Evolutionary conservation across 2,329 filamentous ascomycete genomes (phyloP).

Genomic region (Beauveria australis): DNA sequence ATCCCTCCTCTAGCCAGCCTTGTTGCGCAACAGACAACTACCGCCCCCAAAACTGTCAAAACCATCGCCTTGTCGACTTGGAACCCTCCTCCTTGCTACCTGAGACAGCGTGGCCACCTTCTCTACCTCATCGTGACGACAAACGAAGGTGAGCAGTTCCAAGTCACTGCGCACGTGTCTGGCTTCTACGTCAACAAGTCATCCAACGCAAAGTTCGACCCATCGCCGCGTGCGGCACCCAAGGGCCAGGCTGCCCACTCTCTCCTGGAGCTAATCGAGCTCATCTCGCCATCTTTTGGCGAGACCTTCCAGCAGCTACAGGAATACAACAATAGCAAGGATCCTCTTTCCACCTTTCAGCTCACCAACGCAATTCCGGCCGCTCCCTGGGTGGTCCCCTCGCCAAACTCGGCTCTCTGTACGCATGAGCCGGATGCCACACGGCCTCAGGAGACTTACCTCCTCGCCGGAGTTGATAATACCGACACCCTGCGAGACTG

Average conservation of each 20-base stretch:
- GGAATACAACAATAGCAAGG: slow-evolving; percentile 75
- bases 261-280: slow-evolving; percentile 67
- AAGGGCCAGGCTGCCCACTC: slow-evolving; percentile 80
- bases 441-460: slow-evolving; percentile 83
- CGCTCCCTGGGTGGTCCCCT: slow-evolving; percentile 82
- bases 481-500: slow-evolving; percentile 92
- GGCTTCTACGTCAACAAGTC: slow-evolving; percentile 98
- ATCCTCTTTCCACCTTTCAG: slow-evolving; percentile 87
- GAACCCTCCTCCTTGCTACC: slow-evolving; percentile 91
- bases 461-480: slow-evolving; percentile 86
- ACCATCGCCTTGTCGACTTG: slow-evolving; percentile 80
- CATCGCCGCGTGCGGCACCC: slow-evolving; percentile 67
- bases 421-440: slow-evolving; percentile 77
- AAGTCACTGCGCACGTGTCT: slow-evolving; percentile 87
- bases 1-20: slow-evolving; percentile 61
- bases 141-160: slow-evolving; percentile 88
- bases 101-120: slow-evolving; percentile 85
- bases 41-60: slow-evolving; percentile 85
- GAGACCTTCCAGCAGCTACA: slow-evolving; percentile 69
- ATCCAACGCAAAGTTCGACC: slow-evolving; percentile 91
- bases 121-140: slow-evolving; percentile 85
- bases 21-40: slow-evolving; percentile 56
- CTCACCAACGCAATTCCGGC: slow-evolving; percentile 91
- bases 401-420: slow-evolving; percentile 53
- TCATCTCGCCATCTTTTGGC: slow-evolving; percentile 77